phyloP scores from a whole-genome alignment of 2,329 filamentous ascomycete species.

The Pleurostoma richardsiae region DNA sequence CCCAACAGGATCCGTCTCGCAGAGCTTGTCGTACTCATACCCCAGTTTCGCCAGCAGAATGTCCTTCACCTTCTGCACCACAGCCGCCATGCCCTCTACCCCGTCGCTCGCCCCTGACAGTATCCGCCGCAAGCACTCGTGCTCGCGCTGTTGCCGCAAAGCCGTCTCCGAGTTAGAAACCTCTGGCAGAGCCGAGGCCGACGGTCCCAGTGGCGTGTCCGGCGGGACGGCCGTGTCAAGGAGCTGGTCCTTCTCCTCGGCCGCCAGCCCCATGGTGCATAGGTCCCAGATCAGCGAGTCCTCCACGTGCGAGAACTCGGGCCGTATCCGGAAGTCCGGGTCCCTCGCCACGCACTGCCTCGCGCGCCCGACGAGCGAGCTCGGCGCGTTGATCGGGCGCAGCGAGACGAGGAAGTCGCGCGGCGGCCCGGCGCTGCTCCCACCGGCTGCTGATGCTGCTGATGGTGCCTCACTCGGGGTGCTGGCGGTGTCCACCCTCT shows the following conservation, averaged over 20 bases:
- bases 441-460: conserved; percentile 9
- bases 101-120: conserved; percentile 30
- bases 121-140: conserved; percentile 11
- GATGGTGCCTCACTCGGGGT: conserved; percentile 6
- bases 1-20: conserved; percentile 32
- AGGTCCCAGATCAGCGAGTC: conserved; percentile 49
- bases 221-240: conserved; percentile 11
- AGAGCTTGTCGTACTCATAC: conserved; percentile 34
- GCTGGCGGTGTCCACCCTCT: conserved; percentile 22
- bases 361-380: conserved; percentile 40
- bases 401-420: conserved; percentile 48
- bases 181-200: conserved; percentile 1
- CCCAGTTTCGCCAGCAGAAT: conserved; percentile 30
- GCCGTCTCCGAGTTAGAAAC: background rate
- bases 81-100: conserved; percentile 33
- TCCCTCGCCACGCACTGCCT: conserved; percentile 25
- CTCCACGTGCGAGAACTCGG: conserved; percentile 45
- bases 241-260: conserved; percentile 13
- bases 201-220: conserved; percentile 7
- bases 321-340: conserved; percentile 19
- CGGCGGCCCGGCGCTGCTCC: conserved; percentile 10
- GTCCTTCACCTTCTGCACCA: conserved; percentile 27
- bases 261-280: conserved; percentile 26
- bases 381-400: conserved; percentile 38
- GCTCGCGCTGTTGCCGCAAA: conserved; percentile 16